A percentile compares a stretch with the other conserved stretches of the same genome.
Evolutionary conservation across 2,329 filamentous ascomycete genomes (phyloP).

Genomic region (Exserohilum rostratum): DNA sequence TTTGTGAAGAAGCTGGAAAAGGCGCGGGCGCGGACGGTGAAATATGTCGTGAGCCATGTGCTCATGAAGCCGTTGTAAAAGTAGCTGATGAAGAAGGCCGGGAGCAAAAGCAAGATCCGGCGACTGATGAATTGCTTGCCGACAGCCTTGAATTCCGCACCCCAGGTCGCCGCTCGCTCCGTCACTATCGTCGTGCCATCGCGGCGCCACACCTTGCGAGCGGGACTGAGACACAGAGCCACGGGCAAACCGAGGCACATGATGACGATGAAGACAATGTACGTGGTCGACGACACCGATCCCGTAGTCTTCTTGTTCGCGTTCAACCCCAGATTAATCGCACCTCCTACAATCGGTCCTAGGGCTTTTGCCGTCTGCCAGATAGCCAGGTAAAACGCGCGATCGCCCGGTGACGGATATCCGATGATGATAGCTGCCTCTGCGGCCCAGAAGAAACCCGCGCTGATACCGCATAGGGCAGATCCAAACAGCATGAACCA

Average conservation of each 20-base stretch:
- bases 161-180: slow-evolving; percentile 30
- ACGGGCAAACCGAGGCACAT: slow-evolving; percentile 55
- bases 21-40: slow-evolving; percentile 44
- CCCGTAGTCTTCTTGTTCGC: slow-evolving; percentile 46
- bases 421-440: slow-evolving; percentile 52
- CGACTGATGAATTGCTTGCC: slow-evolving; percentile 39
- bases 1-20: slow-evolving; percentile 48
- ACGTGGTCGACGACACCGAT: slow-evolving; percentile 50
- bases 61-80: slow-evolving; percentile 48
- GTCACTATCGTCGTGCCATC: slow-evolving; percentile 49
- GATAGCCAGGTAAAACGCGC: slow-evolving; percentile 45
- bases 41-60: slow-evolving; percentile 45
- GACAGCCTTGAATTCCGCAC: slow-evolving; percentile 39
- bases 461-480: slow-evolving; percentile 48
- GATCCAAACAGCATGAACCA: slow-evolving; percentile 51
- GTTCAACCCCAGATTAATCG: slow-evolving; percentile 59
- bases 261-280: slow-evolving; percentile 56
- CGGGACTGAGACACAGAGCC: slow-evolving; percentile 53
- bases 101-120: slow-evolving; percentile 40
- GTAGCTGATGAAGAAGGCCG: slow-evolving; percentile 48
- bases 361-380: slow-evolving; percentile 46
- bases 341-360: slow-evolving; percentile 56
- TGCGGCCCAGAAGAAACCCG: slow-evolving; percentile 53
- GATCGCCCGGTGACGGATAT: slow-evolving; percentile 47
- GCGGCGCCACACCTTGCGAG: slow-evolving; percentile 53